A percentile compares a stretch with the other conserved stretches of the same genome.
phyloP scores from a whole-genome alignment of 2,329 filamentous ascomycete species.

The Pestalotiopsis sp. region DNA sequence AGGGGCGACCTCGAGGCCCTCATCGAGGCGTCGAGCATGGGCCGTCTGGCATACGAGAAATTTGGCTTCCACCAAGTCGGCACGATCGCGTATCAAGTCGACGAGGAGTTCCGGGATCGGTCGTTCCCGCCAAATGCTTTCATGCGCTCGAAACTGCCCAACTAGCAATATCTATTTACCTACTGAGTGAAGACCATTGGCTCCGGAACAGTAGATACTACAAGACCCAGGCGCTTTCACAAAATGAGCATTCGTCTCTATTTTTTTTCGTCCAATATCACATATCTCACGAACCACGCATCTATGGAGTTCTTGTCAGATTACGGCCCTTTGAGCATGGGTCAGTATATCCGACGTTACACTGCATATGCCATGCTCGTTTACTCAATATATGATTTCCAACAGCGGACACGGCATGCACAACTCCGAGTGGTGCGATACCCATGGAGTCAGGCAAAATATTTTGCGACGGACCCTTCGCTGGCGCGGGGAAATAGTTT shows the following conservation, averaged over 20 bases:
- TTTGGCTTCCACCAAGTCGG: conserved; percentile 43
- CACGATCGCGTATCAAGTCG: conserved; percentile 44
- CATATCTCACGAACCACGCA: neutral
- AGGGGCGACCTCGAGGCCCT: conserved; percentile 41
- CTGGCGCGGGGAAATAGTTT: neutral
- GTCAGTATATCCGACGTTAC: neutral
- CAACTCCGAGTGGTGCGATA: neutral
- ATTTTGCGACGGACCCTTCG: neutral
- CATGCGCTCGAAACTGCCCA: conserved; percentile 37
- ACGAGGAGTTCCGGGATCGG: conserved; percentile 39
- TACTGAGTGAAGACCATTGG: neutral
- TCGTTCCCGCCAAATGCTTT: conserved; percentile 45
- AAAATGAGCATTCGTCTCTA: neutral
- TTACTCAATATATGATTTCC: neutral
- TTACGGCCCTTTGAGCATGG: neutral
- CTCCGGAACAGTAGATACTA: neutral
- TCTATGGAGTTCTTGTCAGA: conserved; percentile 6
- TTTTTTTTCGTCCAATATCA: neutral
- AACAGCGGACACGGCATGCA: neutral
- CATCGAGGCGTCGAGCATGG: conserved; percentile 50
- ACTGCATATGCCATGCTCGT: neutral
- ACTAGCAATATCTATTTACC: neutral
- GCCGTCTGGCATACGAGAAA: conserved; percentile 44
- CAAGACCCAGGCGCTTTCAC: neutral
- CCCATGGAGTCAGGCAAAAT: neutral